Base-by-base conservation (phyloP, 129 eudicot genomes). In the Pittosporum tobira region DNA sequence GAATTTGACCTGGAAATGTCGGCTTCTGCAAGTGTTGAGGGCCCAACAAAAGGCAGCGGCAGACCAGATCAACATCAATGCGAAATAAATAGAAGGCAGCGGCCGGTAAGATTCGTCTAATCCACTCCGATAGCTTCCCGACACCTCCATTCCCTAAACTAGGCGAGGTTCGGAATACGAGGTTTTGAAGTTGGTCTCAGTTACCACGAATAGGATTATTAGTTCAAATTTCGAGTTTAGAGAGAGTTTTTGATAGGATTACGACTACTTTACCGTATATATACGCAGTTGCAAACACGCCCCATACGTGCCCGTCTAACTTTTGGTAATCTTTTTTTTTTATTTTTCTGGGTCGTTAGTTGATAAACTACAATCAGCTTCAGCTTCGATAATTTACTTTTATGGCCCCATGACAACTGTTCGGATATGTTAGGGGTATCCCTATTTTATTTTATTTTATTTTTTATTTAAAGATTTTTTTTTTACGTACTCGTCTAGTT, bases 1-100 rank as follows among this genome's bases (percentile, higher is more conserved):
- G 10, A 14, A 60, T 63, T 28, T 48, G 78, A 89, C 97, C 95
- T 85, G 97, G 77, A 75, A 75, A 63, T 64, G 94, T 63, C 95
- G 89, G 63, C 74, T 79, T 46, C 61, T 72, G 72, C 70, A 77
- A 25, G 95, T 90, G 71, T 82, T 78, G 63, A 90, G 30, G 21
- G 86, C 65, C 97, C 97, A 90, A 56, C 69, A 90, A 44, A 65
- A 68, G 49, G 95, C 79, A 34, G 82, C 80, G 69, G 80, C 43
- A 64, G 77, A 51, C 97, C 97, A 90, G 25, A 90, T 76, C 50
- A 81, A 59, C 62, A 75, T 77, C 66, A 90, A 77, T 51, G 81
- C 68, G 20, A 85, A 69, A 73, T 82, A 85, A 27, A 90, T 73
- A 47, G 73, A 75, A 10, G 97, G 88, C 0, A 90, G 78, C 14